Evolutionary conservation across 768 basidiomycete genomes (phyloP).

Genomic region (Pleurotus tuoliensis): DNA sequence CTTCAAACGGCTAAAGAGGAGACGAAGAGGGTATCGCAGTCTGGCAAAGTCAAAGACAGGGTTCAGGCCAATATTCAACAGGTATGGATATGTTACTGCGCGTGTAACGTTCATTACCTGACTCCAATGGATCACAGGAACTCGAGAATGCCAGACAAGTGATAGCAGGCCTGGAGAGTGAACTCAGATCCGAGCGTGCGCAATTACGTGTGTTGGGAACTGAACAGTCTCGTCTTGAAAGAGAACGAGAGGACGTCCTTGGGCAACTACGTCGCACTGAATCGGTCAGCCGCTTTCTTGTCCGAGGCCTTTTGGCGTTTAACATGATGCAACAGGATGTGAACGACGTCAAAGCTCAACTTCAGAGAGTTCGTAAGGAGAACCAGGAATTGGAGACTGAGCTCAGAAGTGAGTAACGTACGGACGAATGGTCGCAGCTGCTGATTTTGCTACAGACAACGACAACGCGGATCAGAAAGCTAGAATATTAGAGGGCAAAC

Average conservation of each 20-base stretch:
- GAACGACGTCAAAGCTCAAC: constrained; percentile 67
- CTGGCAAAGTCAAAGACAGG: constrained; percentile 44
- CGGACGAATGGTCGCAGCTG: background rate
- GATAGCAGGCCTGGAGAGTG: constrained; percentile 66
- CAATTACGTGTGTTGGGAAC: constrained; percentile 58
- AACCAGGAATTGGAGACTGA: constrained; percentile 73
- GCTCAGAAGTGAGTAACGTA: constrained; percentile 50
- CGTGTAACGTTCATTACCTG: background rate
- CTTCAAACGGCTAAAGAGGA: constrained; percentile 58
- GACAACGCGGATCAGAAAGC: constrained; percentile 70
- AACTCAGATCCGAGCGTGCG: constrained; percentile 67
- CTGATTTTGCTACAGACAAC: constrained; percentile 41
- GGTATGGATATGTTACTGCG: constrained; percentile 32
- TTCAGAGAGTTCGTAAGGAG: constrained; percentile 68
- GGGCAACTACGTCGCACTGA: constrained; percentile 68
- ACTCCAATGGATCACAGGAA: constrained; percentile 43
- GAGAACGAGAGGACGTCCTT: constrained; percentile 62
- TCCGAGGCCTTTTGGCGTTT: constrained; percentile 5
- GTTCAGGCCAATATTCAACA: constrained; percentile 49
- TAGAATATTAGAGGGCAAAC: constrained; percentile 60
- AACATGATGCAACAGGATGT: constrained; percentile 54
- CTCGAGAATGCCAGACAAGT: constrained; percentile 61
- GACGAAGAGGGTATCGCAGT: constrained; percentile 47
- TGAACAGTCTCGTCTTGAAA: constrained; percentile 59
- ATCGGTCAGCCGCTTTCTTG: constrained; percentile 40